Conservation (phyloP, 345 rosid species). For the Lepidium sativum region DNA sequence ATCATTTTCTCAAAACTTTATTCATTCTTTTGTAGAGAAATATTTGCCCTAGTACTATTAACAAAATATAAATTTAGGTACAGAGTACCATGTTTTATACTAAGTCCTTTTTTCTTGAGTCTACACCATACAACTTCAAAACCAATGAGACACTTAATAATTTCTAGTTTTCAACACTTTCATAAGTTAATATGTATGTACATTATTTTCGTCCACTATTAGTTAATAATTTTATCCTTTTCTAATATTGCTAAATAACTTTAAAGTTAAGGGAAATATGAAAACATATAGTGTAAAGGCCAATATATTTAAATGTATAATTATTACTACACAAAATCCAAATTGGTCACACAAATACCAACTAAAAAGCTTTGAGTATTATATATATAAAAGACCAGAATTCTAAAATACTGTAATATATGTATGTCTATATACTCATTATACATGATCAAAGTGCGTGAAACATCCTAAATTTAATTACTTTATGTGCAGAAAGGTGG, state of each 20-base stretch:
- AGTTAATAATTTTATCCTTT: too few relatives aligned
- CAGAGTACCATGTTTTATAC: background rate
- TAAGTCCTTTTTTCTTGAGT: background rate
- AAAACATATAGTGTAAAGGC: background rate
- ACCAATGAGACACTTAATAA: background rate
- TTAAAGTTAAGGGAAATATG: too few relatives aligned
- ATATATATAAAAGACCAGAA: background rate
- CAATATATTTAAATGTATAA: background rate
- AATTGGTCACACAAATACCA: constrained; percentile 16
- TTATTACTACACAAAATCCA: constrained; percentile 4
- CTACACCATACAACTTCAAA: background rate
- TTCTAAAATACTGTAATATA: background rate
- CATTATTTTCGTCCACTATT: background rate
- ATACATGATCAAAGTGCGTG: background rate
- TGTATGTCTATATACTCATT: background rate
- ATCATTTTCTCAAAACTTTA: too few relatives aligned
- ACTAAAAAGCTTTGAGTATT: constrained; percentile 18
- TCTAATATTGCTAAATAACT: too few relatives aligned
- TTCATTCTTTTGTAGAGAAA: too few relatives aligned
- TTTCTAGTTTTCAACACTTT: background rate
- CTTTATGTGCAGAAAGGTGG: constrained; percentile 9
- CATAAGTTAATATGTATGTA: too few relatives aligned
- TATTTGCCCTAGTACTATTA: too few relatives aligned
- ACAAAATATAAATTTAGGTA: background rate
- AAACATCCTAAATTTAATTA: background rate